Evolutionary conservation across 805 yeast genomes (phyloP).

Genomic region (Nakazawaea wyomingensis): DNA sequence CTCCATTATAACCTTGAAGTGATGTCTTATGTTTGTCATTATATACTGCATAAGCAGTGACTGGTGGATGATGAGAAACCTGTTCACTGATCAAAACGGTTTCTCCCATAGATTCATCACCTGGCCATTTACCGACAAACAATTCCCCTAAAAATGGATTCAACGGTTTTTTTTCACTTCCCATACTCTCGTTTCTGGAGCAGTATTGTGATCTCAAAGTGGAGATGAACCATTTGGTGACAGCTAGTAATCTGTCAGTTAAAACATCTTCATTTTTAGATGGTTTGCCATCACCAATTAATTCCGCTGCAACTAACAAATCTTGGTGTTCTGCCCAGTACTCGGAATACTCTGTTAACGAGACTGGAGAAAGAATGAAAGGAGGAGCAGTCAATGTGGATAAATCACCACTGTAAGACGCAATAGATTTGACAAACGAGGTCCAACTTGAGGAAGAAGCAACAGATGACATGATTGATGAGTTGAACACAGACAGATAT

Average conservation of each 20-base stretch:
- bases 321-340: constrained; percentile 96
- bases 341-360: constrained; percentile 86
- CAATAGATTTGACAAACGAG: constrained; percentile 82
- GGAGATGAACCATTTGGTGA: constrained; percentile 85
- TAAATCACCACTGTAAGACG: constrained; percentile 89
- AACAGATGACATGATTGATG: constrained; percentile 8
- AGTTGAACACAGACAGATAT: no score
- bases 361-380: constrained; percentile 85
- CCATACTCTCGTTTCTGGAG: constrained; percentile 84
- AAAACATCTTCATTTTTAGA: constrained; percentile 44
- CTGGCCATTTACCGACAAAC: constrained; percentile 85
- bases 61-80: constrained; percentile 96
- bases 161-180: constrained; percentile 95
- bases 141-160: constrained; percentile 96
- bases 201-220: constrained; percentile 92
- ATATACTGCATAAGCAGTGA: constrained; percentile 83
- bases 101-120: constrained; percentile 58
- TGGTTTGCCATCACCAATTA: constrained; percentile 32
- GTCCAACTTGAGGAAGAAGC: constrained; percentile 67
- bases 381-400: constrained; percentile 97
- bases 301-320: constrained; percentile 67
- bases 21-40: constrained; percentile 65
- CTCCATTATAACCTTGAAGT: constrained; percentile 86
- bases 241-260: constrained; percentile 70
- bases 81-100: constrained; percentile 82